A percentile compares a stretch with the other conserved stretches of the same genome.
These are phyloP conservation scores for Handroanthus guayacan DNA, from an alignment of 257 asterid species.

Conservation along the genomic window DNA sequence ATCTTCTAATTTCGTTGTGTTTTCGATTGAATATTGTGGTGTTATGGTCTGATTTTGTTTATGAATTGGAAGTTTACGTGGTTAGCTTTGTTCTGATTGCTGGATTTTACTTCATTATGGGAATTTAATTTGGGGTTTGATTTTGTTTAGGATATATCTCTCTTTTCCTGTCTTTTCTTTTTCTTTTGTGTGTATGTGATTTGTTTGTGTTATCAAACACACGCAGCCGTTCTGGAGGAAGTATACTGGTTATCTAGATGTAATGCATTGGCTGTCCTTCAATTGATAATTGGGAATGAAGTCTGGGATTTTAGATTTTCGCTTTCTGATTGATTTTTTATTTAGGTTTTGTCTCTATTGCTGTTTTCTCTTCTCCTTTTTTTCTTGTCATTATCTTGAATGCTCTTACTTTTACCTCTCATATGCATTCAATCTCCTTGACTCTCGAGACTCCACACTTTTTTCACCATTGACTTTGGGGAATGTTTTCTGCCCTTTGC, in stretches of 20 bases:
- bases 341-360: background rate
- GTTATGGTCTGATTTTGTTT: background rate
- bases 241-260: background rate
- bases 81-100: slow-evolving; percentile 21
- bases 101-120: slow-evolving; percentile 17
- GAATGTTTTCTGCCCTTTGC: background rate
- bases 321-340: background rate
- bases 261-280: slow-evolving; percentile 21
- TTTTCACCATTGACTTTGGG: background rate
- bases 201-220: too few relatives aligned
- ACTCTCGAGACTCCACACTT: slow-evolving; percentile 7
- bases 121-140: slow-evolving; percentile 21
- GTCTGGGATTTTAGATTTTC: background rate
- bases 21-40: slow-evolving; percentile 2
- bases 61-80: background rate
- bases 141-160: background rate
- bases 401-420: slow-evolving; percentile 23
- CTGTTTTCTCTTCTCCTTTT: background rate
- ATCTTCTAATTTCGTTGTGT: background rate
- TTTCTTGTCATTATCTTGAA: background rate
- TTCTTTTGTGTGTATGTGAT: background rate
- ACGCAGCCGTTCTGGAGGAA: slow-evolving; percentile 4
- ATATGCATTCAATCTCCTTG: background rate
- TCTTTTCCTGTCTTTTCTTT: background rate
- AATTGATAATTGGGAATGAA: slow-evolving; percentile 13